Evolutionary conservation across 768 basidiomycete genomes (phyloP), one percentile per base, ranked within the genome.

Genomic region (Mycena haematopus): DNA sequence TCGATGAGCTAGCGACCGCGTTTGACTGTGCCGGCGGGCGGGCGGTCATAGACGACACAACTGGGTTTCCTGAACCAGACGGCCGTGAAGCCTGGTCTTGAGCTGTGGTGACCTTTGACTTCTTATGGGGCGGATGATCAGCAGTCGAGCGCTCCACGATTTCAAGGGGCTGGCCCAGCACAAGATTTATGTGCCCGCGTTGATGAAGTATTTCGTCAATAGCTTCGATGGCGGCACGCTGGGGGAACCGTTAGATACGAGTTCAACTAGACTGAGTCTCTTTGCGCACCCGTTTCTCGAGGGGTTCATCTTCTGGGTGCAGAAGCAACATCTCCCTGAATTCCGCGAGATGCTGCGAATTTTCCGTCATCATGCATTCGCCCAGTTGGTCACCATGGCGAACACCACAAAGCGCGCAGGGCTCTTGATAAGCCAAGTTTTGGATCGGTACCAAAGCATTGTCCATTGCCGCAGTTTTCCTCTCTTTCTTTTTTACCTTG

Each of bases 311-410:
- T 17, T 83, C 81, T n/a, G 82, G 78, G 63, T 89, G 80, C 29
- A 83, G 73, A 63, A 92, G 73, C 38, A 93, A 74, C 76, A 91
- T 86, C 49, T 82, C 79, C 46, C 91, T 84, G 69, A 86, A 92
- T 67, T 90, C 86, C 14, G 84, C 82, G 22, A 93, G 78, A 70
- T 91, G 85, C 58, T 85, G 81, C 19, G 89, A 85, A 52, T 76
- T 79, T 24, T 87, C 81, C 8, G 84, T 85, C 91, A 93, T 91
- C 24, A 70, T 70, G 69, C 92, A 93, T 57, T 79, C 69, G 27
- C 76, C 77, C 11, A 68, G 66, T 29, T 80, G 80, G 50, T 74
- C 73, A 17, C 77, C 82, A 68, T 92, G 90, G 11, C 60, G 66
- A 19, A 63, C 67, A 38, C 83, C 84, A 72, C 92, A 94, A 21